These are phyloP conservation scores for Metarhizium album DNA, from an alignment of 2,329 filamentous ascomycete species.

Conservation along the genomic window DNA sequence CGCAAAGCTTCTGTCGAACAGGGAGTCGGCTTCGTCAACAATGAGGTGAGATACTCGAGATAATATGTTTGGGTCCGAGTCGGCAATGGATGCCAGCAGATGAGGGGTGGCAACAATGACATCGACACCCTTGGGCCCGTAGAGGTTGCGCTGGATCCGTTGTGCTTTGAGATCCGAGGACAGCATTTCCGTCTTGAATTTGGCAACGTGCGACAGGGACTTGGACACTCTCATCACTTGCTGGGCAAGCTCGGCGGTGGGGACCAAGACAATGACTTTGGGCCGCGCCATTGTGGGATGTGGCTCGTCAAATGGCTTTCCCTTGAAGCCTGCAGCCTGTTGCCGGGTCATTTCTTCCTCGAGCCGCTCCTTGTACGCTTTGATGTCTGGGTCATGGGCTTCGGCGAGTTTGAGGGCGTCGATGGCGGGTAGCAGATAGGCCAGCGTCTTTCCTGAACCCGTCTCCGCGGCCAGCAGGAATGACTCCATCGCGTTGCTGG, in stretches of 20 bases:
- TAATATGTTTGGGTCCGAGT: slow-evolving; percentile 83
- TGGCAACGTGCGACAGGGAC: slow-evolving; percentile 69
- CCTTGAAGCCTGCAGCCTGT: slow-evolving; percentile 39
- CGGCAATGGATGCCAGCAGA: slow-evolving; percentile 75
- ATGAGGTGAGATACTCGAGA: slow-evolving; percentile 84
- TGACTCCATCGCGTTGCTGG: slow-evolving; percentile 30
- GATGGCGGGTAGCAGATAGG: slow-evolving; percentile 77
- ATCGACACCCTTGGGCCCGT: slow-evolving; percentile 72
- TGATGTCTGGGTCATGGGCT: slow-evolving; percentile 44
- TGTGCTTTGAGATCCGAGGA: slow-evolving; percentile 66
- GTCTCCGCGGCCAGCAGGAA: slow-evolving; percentile 92
- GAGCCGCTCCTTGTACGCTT: slow-evolving; percentile 44
- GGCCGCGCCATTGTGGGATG: slow-evolving; percentile 70
- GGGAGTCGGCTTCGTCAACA: slow-evolving; percentile 90
- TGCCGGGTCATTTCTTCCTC: slow-evolving; percentile 48
- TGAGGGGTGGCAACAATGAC: slow-evolving; percentile 82
- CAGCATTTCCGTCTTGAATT: slow-evolving; percentile 76
- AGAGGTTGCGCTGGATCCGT: slow-evolving; percentile 76
- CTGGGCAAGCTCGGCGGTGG: slow-evolving; percentile 81
- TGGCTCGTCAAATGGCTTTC: slow-evolving; percentile 56
- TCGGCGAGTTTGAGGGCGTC: slow-evolving; percentile 77
- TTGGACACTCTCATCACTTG: slow-evolving; percentile 80
- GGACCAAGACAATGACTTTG: slow-evolving; percentile 75
- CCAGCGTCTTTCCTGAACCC: slow-evolving; percentile 91
- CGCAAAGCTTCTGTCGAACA: slow-evolving; percentile 87